Base-by-base conservation (phyloP, 257 asterid genomes). In the Apocynum venetum region DNA sequence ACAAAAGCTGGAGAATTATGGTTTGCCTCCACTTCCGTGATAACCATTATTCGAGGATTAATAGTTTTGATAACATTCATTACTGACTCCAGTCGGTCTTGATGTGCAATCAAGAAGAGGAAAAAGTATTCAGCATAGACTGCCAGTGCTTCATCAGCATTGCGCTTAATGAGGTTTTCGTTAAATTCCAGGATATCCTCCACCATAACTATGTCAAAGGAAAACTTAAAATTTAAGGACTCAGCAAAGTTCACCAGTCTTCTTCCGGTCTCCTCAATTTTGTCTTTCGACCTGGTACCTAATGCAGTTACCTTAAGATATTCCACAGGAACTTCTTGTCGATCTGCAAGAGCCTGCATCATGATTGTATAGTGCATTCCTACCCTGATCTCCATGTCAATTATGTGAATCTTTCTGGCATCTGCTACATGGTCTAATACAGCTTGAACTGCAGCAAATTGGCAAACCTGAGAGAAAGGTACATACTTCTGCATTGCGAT, bases 271-370 rank as follows among this genome's bases (percentile, higher is more conserved):
- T 82, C 91, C 82, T 90, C 90, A 40, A 90, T 70, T 10, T 81
- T 83, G 38, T 71, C 65, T 60, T 66, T 82, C 0, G 89, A 75
- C 41, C 74, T 77, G 4, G 79, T 83, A 51, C 90, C 91, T 0
- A 90, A 47, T 41, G 92, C 90, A n/a, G 91, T 92, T 63, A 90
- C 75, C 89, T 81, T 90, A 38, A 90, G 86, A 82, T 78, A 86
- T 38, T 88, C 86, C 17, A 89, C 6, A 36, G 81, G 84, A 71
- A 47, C 35, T 49, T 71, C 81, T 11, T 36, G 8, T 65, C 88
- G 84, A 61, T 72, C 77, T 5, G 84, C 87, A 4, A 92, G 87
- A 52, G 90, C 96, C 73, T 92, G 97, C 94, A 92, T 90, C 83
- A 90, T 71, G 52, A 89, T 83, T 38, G 81, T 84, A 82, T 81